Percentiles rank a stretch among this genome's conserved stretches.
phyloP scores from a whole-genome alignment of 768 basidiomycete species.

The Candolleomyces efflorescens region DNA sequence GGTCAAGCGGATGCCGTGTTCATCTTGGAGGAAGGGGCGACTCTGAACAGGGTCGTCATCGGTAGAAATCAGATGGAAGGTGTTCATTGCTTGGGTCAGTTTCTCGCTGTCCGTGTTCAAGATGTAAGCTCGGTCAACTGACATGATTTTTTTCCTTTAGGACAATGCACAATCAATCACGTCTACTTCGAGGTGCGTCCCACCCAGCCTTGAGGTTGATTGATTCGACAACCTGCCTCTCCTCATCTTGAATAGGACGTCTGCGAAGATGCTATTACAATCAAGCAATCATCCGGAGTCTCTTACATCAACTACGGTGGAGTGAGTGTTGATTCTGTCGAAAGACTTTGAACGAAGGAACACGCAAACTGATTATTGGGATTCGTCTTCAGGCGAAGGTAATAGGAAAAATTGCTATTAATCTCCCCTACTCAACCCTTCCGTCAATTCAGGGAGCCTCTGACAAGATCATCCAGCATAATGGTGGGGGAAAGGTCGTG shows the following conservation, averaged over 20 bases:
- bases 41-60: constrained; percentile 35
- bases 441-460: constrained; percentile 28
- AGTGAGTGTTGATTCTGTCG: no score
- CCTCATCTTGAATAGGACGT: no score
- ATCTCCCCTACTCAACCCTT: no score
- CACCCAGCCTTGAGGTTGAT: no score
- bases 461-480: constrained; percentile 36
- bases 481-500: constrained; percentile 27
- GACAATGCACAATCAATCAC: constrained; percentile 27
- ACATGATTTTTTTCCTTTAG: constrained; percentile 7
- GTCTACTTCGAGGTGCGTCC: constrained; percentile 25
- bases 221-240: no score
- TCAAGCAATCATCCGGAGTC: constrained; percentile 35
- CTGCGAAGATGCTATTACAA: constrained; percentile 36
- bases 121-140: not conserved
- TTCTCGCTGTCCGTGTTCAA: not conserved
- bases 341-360: no score
- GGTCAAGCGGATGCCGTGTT: constrained; percentile 38
- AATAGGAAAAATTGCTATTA: no score
- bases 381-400: no score
- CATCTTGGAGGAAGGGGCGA: constrained; percentile 35
- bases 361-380: no score
- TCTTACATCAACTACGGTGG: constrained; percentile 34
- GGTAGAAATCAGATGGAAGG: constrained; percentile 39
- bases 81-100: constrained; percentile 34